Evolutionary conservation across 495 filamentous ascomycete species (phyloP).

Genomic region (Polyplosphaeria fusca): DNA sequence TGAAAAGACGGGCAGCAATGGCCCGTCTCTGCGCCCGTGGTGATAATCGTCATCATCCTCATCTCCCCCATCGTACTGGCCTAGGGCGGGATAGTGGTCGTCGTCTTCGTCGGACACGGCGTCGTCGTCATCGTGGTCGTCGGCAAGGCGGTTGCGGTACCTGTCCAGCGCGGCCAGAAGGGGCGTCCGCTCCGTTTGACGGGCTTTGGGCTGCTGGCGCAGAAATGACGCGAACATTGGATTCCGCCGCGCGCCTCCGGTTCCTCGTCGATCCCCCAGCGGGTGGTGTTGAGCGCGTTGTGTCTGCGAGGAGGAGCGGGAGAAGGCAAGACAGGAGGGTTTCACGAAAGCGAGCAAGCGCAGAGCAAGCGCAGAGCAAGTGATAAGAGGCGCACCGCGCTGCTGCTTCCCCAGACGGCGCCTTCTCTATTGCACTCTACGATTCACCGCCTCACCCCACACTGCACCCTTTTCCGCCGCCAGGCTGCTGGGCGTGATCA

Average conservation of each 20-base stretch:
- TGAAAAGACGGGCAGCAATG: constrained; percentile 31
- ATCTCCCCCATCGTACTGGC: constrained; percentile 18
- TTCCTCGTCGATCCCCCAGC: neutral
- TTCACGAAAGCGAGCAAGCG: constrained; percentile 5
- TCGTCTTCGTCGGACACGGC: neutral
- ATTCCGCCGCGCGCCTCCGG: neutral
- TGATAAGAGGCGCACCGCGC: constrained; percentile 10
- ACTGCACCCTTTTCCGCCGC: constrained; percentile 4
- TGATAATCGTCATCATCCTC: constrained; percentile 20
- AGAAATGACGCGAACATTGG: constrained; percentile 32
- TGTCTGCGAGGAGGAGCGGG: neutral
- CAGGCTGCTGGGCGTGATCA: constrained; percentile 11
- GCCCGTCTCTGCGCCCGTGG: constrained; percentile 15
- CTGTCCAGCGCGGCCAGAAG: constrained; percentile 23
- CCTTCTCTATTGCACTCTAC: constrained; percentile 10
- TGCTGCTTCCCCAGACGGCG: no score
- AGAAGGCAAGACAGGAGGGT: neutral
- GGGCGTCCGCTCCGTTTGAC: constrained; percentile 26
- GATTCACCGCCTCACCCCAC: constrained; percentile 1
- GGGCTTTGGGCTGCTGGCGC: constrained; percentile 14
- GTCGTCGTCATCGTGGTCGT: neutral
- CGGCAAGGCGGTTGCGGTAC: constrained; percentile 10
- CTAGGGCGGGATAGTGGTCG: constrained; percentile 2
- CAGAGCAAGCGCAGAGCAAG: neutral
- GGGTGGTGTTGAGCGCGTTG: neutral